Conservation (phyloP, 2,329 filamentous ascomycete species). For the Xylogone sp. region DNA sequence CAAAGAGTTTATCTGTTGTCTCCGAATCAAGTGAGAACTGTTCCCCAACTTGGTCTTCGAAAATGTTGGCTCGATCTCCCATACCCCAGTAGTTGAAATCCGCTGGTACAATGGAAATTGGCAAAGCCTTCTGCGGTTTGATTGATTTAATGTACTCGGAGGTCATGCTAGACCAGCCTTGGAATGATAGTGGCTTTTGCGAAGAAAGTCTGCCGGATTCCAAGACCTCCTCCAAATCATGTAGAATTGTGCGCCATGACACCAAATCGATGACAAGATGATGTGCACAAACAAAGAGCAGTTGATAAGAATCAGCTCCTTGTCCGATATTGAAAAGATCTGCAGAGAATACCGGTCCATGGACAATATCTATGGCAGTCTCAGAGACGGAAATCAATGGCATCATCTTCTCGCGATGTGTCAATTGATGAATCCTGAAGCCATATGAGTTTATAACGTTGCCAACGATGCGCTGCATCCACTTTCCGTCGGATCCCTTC, state of each 20-base stretch:
- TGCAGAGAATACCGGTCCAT: conserved; percentile 1
- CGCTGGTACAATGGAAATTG: background rate
- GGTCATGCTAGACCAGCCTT: conserved; percentile 30
- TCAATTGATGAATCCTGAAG: no score
- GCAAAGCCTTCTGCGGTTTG: conserved; percentile 22
- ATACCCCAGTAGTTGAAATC: conserved; percentile 22
- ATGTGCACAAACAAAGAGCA: conserved; percentile 18
- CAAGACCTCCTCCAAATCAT: conserved; percentile 30
- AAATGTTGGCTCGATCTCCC: conserved; percentile 13
- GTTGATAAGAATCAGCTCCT: conserved; percentile 4
- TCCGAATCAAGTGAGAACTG: conserved; percentile 42
- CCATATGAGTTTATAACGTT: no score
- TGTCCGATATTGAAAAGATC: conserved; percentile 4
- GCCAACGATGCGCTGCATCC: no score
- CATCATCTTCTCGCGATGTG: no score
- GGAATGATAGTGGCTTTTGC: conserved; percentile 38
- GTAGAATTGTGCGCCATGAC: conserved; percentile 33
- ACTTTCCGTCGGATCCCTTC: no score
- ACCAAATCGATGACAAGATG: conserved; percentile 31
- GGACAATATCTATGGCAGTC: conserved; percentile 1
- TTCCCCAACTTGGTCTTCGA: conserved; percentile 19
- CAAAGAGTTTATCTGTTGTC: conserved; percentile 19
- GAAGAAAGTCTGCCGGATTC: background rate
- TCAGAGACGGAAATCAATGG: no score
- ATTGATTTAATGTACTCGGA: conserved; percentile 27